A percentile compares a stretch with the other conserved stretches of the same genome.
These are phyloP conservation scores for Metarhizium sp. DNA, from an alignment of 2,329 filamentous ascomycete species.

Conservation along the genomic window DNA sequence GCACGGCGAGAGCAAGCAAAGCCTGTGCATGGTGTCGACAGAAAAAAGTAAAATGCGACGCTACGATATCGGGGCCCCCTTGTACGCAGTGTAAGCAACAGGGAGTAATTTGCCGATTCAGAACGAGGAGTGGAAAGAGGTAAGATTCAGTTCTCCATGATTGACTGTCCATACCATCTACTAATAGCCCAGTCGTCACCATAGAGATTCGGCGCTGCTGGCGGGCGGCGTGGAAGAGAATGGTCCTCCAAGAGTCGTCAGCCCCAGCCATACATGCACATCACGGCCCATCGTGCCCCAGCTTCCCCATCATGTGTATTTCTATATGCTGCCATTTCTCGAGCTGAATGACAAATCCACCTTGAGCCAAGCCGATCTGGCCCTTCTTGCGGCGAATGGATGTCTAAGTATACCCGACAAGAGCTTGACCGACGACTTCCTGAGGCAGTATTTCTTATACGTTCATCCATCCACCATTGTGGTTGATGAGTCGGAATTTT, in stretches of 20 bases:
- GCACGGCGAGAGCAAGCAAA: not conserved
- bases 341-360: not conserved
- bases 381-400: not conserved
- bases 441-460: not conserved
- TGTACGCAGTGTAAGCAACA: slow-evolving; percentile 1
- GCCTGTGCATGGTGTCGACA: not conserved
- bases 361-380: not conserved
- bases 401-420: not conserved
- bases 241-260: not conserved
- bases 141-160: not conserved
- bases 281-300: not conserved
- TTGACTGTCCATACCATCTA: not conserved
- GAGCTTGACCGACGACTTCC: not conserved
- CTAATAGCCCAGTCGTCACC: not conserved
- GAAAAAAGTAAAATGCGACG: not conserved
- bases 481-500: not conserved
- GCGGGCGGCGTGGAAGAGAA: not conserved
- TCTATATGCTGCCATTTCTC: not conserved
- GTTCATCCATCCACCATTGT: not conserved
- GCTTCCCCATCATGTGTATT: not conserved
- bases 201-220: not conserved
- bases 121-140: not conserved
- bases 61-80: not conserved
- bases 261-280: not conserved
- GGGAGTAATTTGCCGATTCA: not conserved